phyloP scores from a whole-genome alignment of 768 basidiomycete genomes.

The Phaeotremella skinneri region DNA sequence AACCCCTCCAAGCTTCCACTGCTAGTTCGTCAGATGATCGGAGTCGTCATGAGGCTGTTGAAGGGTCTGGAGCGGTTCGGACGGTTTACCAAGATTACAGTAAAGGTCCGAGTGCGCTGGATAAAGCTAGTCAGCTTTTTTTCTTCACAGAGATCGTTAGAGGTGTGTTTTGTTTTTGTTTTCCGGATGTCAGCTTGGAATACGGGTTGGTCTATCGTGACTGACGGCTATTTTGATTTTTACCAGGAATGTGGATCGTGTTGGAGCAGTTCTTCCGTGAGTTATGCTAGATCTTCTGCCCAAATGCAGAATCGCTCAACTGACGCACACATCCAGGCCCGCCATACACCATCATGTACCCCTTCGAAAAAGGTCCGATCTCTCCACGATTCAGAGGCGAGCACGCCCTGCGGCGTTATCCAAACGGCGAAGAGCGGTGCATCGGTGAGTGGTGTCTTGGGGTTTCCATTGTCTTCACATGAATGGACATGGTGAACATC shows the following conservation, averaged over 20 bases:
- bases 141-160: constrained; percentile 98
- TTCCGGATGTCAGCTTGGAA: not conserved
- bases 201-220: not conserved
- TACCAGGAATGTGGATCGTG: constrained; percentile 94
- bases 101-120: constrained; percentile 78
- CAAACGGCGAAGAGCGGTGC: constrained; percentile 96
- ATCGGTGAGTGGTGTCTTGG: constrained; percentile 81
- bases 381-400: constrained; percentile 98
- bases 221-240: not conserved
- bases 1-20: not conserved
- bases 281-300: constrained; percentile 63
- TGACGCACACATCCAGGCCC: constrained; percentile 55
- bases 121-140: constrained; percentile 94
- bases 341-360: constrained; percentile 89
- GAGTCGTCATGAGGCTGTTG: not conserved
- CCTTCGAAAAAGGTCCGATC: constrained; percentile 95
- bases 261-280: constrained; percentile 53
- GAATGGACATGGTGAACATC: not conserved
- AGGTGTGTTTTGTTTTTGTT: constrained; percentile 60
- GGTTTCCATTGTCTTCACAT: too few relatives aligned
- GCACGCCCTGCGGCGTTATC: constrained; percentile 92
- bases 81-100: constrained; percentile 47
- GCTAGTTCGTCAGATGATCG: not conserved
- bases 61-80: not conserved
- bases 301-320: not conserved